These are phyloP conservation scores for Vaccinium myrtillus DNA, from an alignment of 148 eudicot genomes.

Conservation along the genomic window DNA sequence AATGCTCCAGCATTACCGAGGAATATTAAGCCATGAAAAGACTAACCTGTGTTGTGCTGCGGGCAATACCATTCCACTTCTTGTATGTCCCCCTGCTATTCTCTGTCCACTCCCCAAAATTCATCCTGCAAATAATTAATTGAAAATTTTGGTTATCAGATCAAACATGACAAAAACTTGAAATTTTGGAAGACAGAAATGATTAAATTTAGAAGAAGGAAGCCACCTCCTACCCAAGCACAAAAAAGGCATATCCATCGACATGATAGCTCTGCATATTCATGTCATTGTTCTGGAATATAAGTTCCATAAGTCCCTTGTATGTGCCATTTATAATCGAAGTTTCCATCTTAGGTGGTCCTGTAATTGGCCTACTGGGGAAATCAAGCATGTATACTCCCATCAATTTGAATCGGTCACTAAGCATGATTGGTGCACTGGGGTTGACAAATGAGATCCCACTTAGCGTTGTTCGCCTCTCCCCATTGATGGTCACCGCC, in stretches of 20 bases:
- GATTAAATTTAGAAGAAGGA: background rate
- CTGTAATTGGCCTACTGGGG: constrained; percentile 54
- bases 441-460: constrained; percentile 90
- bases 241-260: constrained; percentile 82
- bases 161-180: constrained; percentile 7
- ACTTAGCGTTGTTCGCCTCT: constrained; percentile 61
- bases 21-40: constrained; percentile 3
- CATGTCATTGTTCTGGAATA: constrained; percentile 91
- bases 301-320: constrained; percentile 72
- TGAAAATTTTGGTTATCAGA: background rate
- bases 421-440: constrained; percentile 72
- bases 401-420: constrained; percentile 56
- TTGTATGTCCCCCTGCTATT: constrained; percentile 69
- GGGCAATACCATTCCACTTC: constrained; percentile 95
- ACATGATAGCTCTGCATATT: constrained; percentile 81
- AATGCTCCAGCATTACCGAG: background rate
- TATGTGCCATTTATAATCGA: constrained; percentile 77
- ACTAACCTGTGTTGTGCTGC: constrained; percentile 79
- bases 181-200: background rate
- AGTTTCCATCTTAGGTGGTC: constrained; percentile 51
- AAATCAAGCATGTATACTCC: constrained; percentile 80
- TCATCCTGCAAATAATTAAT: constrained; percentile 56
- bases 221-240: constrained; percentile 71
- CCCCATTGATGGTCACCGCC: constrained; percentile 49
- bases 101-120: constrained; percentile 76